Evolutionary conservation across 2,329 filamentous ascomycete species (phyloP).

Genomic region (Hirsutella thompsonii): DNA sequence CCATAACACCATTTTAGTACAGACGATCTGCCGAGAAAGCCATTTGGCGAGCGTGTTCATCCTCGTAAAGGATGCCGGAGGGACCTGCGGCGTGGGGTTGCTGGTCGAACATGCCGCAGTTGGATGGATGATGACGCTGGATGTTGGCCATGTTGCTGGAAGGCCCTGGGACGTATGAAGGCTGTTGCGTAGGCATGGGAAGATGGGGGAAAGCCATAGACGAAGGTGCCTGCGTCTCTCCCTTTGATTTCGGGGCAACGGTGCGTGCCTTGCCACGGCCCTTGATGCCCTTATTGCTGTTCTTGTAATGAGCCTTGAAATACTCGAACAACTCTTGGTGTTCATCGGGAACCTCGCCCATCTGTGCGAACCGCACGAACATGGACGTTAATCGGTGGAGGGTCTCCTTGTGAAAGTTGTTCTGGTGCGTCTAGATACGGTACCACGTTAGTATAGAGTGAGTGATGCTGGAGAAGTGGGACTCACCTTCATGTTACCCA

Average conservation of each 20-base stretch:
- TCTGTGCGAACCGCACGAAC: conserved; percentile 53
- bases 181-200: conserved; percentile 15
- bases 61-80: conserved; percentile 29
- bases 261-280: conserved; percentile 78
- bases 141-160: conserved; percentile 13
- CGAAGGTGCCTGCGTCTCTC: conserved; percentile 5
- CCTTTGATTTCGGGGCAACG: conserved; percentile 30
- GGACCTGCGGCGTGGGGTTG: conserved; percentile 19
- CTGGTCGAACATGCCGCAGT: conserved; percentile 34
- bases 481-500: conserved; percentile 78
- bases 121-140: conserved; percentile 16
- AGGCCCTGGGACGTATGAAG: conserved; percentile 10
- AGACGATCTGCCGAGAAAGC: conserved; percentile 29
- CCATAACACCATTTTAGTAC: conserved; percentile 17
- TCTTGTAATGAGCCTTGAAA: conserved; percentile 83
- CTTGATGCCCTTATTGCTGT: conserved; percentile 97
- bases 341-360: conserved; percentile 39
- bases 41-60: conserved; percentile 26
- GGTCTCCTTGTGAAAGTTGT: conserved; percentile 77
- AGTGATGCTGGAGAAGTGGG: too few relatives aligned
- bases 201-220: conserved; percentile 10
- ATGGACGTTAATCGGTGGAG: conserved; percentile 56
- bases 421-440: conserved; percentile 62
- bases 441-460: background rate
- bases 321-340: conserved; percentile 76